Evolutionary conservation across 495 filamentous ascomycete species (phyloP), one percentile per base, ranked within the genome.

Genomic region (Annulohypoxylon nitens): DNA sequence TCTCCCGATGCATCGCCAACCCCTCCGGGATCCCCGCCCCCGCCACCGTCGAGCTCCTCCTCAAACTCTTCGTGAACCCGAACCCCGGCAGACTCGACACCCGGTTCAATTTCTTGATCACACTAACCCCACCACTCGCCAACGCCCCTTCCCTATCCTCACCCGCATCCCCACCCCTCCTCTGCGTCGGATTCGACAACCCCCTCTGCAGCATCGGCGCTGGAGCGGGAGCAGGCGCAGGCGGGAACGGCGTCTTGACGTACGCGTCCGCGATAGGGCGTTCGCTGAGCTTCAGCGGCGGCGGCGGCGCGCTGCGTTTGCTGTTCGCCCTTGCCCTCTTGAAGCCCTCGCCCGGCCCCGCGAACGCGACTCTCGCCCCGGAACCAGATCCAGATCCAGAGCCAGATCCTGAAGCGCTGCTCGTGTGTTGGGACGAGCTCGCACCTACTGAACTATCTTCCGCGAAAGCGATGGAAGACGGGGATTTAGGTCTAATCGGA

Each of bases 211-310:
- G 9, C 55, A 6, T 7, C 8, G 54, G 51, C 37, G 9, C 16
- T 0, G 37, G 37, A 36, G 34, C 34, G 16, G 26, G 18, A 1
- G 43, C 33, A 12, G 26, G 18, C n/a, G 45, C 34, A n/a, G 12
- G 5, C 26, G 70, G 75, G 45, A 71, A 74, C 50, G 75, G 75
- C 45, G 77, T 75, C 64, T 74, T 74, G 14, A 77, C 61, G 14
- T 77, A 75, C 1, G 67, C 25, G 1, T 74, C 70, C 9, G 37
- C 69, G 20, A 69, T 45, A 36, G 66, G 60, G 33, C 68, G 54
- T 25, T 74, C 75, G 43, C 57, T 51, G 8, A 78, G 64, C 62
- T 69, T 70, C 18, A 78, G 72, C 34, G 77, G 75, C 25, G 73
- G 73, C 20, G 76, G 61, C 1, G 51, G 4, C 6, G 54, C 61